Percentiles rank a stretch among this genome's conserved stretches.
These are phyloP conservation scores for Phialophora tarda DNA, from an alignment of 2,329 filamentous ascomycete genomes.

Conservation along the genomic window DNA sequence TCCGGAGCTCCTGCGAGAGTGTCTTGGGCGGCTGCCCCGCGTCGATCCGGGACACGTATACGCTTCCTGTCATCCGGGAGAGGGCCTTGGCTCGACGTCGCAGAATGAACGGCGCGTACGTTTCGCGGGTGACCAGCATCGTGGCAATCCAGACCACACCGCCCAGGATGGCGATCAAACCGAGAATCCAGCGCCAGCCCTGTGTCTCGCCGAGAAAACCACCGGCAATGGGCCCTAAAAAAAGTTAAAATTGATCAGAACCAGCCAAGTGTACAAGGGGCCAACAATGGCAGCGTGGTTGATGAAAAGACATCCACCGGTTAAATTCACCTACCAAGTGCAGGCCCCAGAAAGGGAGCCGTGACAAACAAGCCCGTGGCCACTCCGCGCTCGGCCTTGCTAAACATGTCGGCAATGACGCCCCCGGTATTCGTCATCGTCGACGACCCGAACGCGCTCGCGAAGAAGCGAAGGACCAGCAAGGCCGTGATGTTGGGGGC, in stretches of 20 bases:
- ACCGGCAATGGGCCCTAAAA: slow-evolving; percentile 59
- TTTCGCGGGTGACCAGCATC: slow-evolving; percentile 61
- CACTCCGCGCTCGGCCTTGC: slow-evolving; percentile 63
- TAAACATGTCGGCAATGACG: slow-evolving; percentile 69
- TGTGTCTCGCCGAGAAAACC: slow-evolving; percentile 37
- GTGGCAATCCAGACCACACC: slow-evolving; percentile 63
- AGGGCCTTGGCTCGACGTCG: slow-evolving; percentile 58
- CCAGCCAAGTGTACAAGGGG: slow-evolving; percentile 22
- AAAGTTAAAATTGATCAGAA: slow-evolving; percentile 15
- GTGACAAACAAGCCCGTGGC: slow-evolving; percentile 68
- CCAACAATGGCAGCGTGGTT: too few species aligned
- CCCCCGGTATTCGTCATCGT: slow-evolving; percentile 73
- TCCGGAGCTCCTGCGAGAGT: slow-evolving; percentile 63
- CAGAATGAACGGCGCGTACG: slow-evolving; percentile 61
- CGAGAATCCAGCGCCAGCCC: slow-evolving; percentile 74
- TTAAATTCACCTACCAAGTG: slow-evolving; percentile 43
- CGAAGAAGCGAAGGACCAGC: slow-evolving; percentile 68
- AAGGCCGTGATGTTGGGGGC: slow-evolving; percentile 70
- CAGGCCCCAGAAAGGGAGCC: slow-evolving; percentile 58
- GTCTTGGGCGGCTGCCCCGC: slow-evolving; percentile 31
- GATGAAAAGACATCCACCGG: slow-evolving; percentile 14
- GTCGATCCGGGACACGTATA: slow-evolving; percentile 61
- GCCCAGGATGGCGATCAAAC: slow-evolving; percentile 67
- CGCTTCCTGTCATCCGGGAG: slow-evolving; percentile 59
- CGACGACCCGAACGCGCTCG: slow-evolving; percentile 46